Evolutionary conservation across 1,284 basidiomycete species (phyloP), one percentile per base, ranked within the genome.

Genomic region (Calocybe gambosa): DNA sequence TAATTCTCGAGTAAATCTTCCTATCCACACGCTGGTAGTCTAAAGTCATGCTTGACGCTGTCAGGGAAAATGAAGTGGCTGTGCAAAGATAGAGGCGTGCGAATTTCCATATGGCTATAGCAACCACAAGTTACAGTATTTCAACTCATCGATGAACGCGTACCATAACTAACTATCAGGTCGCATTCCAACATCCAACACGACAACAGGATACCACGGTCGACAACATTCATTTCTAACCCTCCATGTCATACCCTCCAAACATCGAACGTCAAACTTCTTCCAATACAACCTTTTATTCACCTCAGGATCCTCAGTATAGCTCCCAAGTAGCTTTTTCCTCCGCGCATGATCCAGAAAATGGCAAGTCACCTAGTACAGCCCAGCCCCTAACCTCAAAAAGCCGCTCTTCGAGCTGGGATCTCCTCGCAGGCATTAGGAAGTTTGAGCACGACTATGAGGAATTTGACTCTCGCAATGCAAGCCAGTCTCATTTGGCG

Each of bases 401-500:
- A 31, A 50, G 50, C 31, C 59, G 58, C 18, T 57, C 41, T 25
- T 57, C 59, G 10, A 80, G 74, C 60, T 80, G 77, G 78, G 78
- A 77, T 56, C 41, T 78, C 40, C 62, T 77, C 16, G 64, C 68
- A 43, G 76, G 77, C n/a, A 66, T 75, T 50, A 71, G 66, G 59
- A 78, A 70, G 61, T 64, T 75, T 34, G 77, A 79, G 55, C 67
- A 75, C 46, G 70, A 69, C n/a, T 80, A 78, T 53, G 74, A 80
- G 55, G 71, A 77, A 53, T 80, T 80, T 55, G 78, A 81, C 51
- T 54, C 76, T n/a, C 62, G 74, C 34, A 73, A 78, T 51, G 76
- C 77, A 29, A 75, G 65, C 52, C 62, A 78, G 52, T 55, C 65
- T 20, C 76, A 82, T 55, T 65, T 83, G 13, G 71, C 66, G 13